phyloP scores from a whole-genome alignment of 2,329 filamentous ascomycete species.

The Paraphaeosphaeria minitans region DNA sequence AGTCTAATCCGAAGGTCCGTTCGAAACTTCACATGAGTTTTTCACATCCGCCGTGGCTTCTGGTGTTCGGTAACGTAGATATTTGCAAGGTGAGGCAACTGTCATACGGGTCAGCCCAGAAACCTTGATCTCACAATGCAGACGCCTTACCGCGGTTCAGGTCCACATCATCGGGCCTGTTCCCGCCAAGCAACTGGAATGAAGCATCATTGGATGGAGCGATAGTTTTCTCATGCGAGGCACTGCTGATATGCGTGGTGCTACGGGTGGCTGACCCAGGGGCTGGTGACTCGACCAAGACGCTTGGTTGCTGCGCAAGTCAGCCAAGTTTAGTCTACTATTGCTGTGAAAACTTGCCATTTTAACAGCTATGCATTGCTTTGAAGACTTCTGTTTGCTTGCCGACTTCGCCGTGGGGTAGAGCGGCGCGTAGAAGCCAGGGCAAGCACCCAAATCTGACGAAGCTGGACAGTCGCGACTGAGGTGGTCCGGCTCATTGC shows the following conservation, averaged over 20 bases:
- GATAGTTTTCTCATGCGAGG: too few species aligned
- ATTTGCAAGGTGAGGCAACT: too few species aligned
- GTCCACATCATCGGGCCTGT: too few species aligned
- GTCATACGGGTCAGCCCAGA: too few species aligned
- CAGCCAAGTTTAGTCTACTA: not conserved
- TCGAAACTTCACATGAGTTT: not conserved
- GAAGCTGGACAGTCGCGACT: not conserved
- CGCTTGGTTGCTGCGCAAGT: not conserved
- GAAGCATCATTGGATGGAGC: not conserved
- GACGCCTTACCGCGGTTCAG: too few species aligned
- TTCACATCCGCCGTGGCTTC: not conserved
- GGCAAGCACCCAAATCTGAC: not conserved
- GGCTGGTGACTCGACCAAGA: not conserved
- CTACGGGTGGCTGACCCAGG: too few species aligned
- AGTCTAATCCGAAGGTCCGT: not conserved
- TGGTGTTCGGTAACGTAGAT: not conserved
- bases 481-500: not conserved
- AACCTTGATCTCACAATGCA: too few species aligned
- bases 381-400: not conserved
- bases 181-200: not conserved
- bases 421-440: not conserved
- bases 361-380: not conserved
- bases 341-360: not conserved
- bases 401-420: not conserved
- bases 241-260: not conserved